Evolutionary conservation across 345 rosid species (phyloP).

Genomic region (Sonneratia caseolaris): DNA sequence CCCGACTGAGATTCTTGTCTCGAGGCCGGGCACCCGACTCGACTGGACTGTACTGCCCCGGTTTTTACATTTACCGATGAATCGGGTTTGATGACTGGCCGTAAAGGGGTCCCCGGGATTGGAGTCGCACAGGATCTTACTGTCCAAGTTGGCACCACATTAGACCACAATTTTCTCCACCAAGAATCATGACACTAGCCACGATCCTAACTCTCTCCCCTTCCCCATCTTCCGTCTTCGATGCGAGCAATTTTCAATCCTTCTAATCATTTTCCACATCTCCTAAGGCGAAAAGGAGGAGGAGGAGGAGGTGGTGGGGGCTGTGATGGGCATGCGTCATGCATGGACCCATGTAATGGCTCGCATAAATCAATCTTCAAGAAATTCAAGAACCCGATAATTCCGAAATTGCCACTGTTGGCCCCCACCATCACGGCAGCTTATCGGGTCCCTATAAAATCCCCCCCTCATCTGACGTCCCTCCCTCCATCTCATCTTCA

Average conservation of each 20-base stretch:
- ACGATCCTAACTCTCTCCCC: slow-evolving; percentile 1
- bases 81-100: too few species aligned
- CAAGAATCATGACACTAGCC: neutral
- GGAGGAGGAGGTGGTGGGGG: neutral
- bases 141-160: too few species aligned
- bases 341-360: neutral
- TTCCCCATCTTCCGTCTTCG: neutral
- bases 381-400: neutral
- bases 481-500: neutral
- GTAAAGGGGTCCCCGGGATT: too few species aligned
- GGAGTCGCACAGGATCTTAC: too few species aligned
- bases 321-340: slow-evolving; percentile 1
- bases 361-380: slow-evolving; percentile 7
- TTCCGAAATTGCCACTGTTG: neutral
- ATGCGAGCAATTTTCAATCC: slow-evolving; percentile 8
- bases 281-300: neutral
- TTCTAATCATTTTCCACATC: neutral
- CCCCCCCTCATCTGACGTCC: neutral
- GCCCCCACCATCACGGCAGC: neutral
- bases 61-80: too few species aligned
- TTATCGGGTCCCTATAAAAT: slow-evolving; percentile 6
- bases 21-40: too few species aligned
- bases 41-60: too few species aligned
- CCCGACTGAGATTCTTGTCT: too few species aligned
- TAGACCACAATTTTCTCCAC: neutral